Percentiles rank a stretch among this genome's conserved stretches.
These are phyloP conservation scores for Cetraspora pellucida DNA, from an alignment of 192 early-diverging fungal genomes.

Conservation along the genomic window DNA sequence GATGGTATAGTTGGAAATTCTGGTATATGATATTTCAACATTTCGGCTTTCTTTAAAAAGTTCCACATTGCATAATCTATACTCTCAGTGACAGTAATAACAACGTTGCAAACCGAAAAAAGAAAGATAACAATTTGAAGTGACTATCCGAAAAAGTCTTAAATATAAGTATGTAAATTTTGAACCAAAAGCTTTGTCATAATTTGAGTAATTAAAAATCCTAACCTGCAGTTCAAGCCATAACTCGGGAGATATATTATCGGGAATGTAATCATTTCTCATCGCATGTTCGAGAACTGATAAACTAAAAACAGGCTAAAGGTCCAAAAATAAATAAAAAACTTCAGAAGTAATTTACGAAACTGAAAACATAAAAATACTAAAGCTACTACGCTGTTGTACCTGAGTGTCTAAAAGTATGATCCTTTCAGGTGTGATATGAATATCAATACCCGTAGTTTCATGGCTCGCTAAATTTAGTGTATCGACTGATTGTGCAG, in stretches of 20 bases:
- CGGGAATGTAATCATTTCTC: slow-evolving; percentile 29
- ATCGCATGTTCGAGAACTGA: slow-evolving; percentile 46
- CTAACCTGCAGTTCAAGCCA: slow-evolving; percentile 41
- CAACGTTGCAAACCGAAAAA: slow-evolving; percentile 62
- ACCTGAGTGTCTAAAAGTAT: slow-evolving; percentile 57
- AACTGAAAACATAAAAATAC: background rate
- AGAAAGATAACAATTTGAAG: slow-evolving; percentile 59
- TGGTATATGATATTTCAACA: slow-evolving; percentile 44
- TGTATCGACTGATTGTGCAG: slow-evolving; percentile 38
- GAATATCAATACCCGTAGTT: slow-evolving; percentile 61
- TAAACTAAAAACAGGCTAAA: slow-evolving; percentile 46
- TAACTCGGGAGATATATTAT: slow-evolving; percentile 39
- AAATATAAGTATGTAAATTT: background rate
- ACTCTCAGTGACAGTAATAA: slow-evolving; percentile 57
- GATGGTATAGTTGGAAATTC: slow-evolving; percentile 41
- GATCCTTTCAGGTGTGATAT: slow-evolving; percentile 59
- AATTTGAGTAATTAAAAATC: background rate
- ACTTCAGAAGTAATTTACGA: background rate
- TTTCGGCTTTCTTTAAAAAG: slow-evolving; percentile 42
- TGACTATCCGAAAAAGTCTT: slow-evolving; percentile 32
- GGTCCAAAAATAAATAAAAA: background rate
- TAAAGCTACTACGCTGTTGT: background rate
- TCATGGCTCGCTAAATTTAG: slow-evolving; percentile 42
- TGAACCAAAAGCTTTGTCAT: background rate
- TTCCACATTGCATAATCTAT: slow-evolving; percentile 37